These are phyloP conservation scores for Colletotrichum tamarilloi DNA, from an alignment of 2,329 filamentous ascomycete species.

Conservation along the genomic window DNA sequence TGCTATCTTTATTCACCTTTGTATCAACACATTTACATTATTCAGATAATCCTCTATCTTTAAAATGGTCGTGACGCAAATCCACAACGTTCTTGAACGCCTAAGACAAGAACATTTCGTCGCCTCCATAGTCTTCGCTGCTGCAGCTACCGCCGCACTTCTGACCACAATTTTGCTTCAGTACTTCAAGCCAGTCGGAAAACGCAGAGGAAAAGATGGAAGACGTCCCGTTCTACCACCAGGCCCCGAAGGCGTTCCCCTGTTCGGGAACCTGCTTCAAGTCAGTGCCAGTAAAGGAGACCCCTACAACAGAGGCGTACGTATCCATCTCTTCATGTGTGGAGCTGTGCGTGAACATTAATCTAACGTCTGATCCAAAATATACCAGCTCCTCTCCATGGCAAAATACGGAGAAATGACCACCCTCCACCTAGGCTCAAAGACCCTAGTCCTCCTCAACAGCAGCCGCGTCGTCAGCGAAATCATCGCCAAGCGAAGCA, in stretches of 20 bases:
- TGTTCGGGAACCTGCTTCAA: neutral
- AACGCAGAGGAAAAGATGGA: neutral
- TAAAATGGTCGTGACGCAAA: neutral
- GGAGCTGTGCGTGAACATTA: neutral
- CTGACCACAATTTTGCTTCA: neutral
- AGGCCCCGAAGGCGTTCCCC: neutral
- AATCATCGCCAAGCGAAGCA: conserved; percentile 50
- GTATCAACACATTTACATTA: neutral
- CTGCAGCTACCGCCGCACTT: neutral
- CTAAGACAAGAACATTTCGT: neutral
- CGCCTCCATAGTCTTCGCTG: neutral
- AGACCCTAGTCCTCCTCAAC: conserved; percentile 57
- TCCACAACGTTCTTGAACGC: neutral
- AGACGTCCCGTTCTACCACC: neutral
- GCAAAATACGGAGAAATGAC: conserved; percentile 42
- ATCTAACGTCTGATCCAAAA: neutral
- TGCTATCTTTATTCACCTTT: neutral
- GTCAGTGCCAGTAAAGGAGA: neutral
- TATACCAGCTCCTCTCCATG: neutral
- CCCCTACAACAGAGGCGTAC: neutral
- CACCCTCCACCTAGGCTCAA: conserved; percentile 43
- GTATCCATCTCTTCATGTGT: neutral
- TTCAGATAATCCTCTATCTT: neutral
- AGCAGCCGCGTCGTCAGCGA: conserved; percentile 48
- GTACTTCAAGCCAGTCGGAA: neutral